Percentiles rank a stretch among this genome's conserved stretches.
These are phyloP conservation scores for Delphinella strobiligena DNA, from an alignment of 2,329 filamentous ascomycete genomes.

Conservation along the genomic window DNA sequence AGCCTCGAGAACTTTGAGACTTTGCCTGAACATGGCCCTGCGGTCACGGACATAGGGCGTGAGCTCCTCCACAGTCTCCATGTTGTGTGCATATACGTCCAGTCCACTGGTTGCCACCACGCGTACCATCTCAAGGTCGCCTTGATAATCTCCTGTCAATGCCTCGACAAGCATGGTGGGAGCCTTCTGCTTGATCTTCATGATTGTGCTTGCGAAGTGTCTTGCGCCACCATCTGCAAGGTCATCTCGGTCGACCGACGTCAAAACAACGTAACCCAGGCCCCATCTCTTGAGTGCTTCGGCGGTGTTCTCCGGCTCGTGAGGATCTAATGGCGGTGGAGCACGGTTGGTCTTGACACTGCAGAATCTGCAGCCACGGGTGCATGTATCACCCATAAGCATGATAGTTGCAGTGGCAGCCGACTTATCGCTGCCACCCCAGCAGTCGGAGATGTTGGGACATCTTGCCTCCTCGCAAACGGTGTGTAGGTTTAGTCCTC, in stretches of 20 bases:
- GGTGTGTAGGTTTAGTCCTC: conserved; percentile 81
- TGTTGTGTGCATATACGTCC: conserved; percentile 94
- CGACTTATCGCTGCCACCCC: conserved; percentile 80
- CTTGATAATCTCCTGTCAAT: conserved; percentile 75
- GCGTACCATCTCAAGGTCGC: conserved; percentile 75
- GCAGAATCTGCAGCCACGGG: conserved; percentile 91
- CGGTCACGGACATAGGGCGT: conserved; percentile 86
- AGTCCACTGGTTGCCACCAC: conserved; percentile 77
- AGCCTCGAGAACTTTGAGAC: conserved; percentile 62
- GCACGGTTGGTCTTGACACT: conserved; percentile 78
- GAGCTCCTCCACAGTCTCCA: conserved; percentile 86
- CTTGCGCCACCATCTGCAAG: conserved; percentile 74
- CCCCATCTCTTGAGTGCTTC: conserved; percentile 91
- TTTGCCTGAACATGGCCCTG: conserved; percentile 79
- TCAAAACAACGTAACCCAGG: conserved; percentile 88
- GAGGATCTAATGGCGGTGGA: conserved; percentile 74
- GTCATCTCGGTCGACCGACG: conserved; percentile 88
- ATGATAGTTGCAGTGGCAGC: conserved; percentile 96
- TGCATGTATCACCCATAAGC: conserved; percentile 98
- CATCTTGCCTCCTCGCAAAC: conserved; percentile 97
- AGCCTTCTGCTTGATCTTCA: conserved; percentile 69
- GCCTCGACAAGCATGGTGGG: conserved; percentile 70
- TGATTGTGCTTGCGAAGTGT: conserved; percentile 89
- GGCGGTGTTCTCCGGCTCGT: conserved; percentile 93
- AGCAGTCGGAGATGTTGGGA: conserved; percentile 96